phyloP scores from a whole-genome alignment of 106 monocot genomes.

The Platanthera zijinensis region DNA sequence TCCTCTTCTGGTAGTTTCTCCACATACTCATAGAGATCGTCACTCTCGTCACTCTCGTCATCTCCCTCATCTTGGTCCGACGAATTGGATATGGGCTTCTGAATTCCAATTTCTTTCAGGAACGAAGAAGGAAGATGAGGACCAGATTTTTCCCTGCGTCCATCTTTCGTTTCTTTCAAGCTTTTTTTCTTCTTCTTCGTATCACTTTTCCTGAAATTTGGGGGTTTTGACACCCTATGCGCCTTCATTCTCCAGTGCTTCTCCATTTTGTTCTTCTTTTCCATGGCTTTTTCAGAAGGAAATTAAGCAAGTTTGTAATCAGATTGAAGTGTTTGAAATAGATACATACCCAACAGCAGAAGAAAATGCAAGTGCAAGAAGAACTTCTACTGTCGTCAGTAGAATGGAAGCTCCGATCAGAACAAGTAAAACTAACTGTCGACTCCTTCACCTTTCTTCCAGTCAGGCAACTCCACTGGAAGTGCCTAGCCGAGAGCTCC shows the following conservation, averaged over 20 bases:
- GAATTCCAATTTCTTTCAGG: conserved; percentile 34
- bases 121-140: conserved; percentile 59
- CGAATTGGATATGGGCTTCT: conserved; percentile 4
- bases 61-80: conserved; percentile 13
- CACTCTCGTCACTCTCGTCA: conserved; percentile 24
- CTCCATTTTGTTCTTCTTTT: not conserved
- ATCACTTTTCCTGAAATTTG: not conserved
- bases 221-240: not conserved
- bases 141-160: conserved; percentile 18
- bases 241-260: not conserved
- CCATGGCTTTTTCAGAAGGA: not conserved
- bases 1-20: conserved; percentile 74
- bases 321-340: no score
- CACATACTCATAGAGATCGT: conserved; percentile 80
- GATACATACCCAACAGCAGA: no score
- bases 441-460: no score
- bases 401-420: no score
- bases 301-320: no score
- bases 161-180: conserved; percentile 5
- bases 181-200: conserved; percentile 12
- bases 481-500: no score
- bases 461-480: no score
- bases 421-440: no score
- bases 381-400: no score
- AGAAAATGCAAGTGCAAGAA: no score